Evolutionary conservation across 441 rosid species (phyloP), one percentile per base, ranked within the genome.

Genomic region (Biscutella laevigata): DNA sequence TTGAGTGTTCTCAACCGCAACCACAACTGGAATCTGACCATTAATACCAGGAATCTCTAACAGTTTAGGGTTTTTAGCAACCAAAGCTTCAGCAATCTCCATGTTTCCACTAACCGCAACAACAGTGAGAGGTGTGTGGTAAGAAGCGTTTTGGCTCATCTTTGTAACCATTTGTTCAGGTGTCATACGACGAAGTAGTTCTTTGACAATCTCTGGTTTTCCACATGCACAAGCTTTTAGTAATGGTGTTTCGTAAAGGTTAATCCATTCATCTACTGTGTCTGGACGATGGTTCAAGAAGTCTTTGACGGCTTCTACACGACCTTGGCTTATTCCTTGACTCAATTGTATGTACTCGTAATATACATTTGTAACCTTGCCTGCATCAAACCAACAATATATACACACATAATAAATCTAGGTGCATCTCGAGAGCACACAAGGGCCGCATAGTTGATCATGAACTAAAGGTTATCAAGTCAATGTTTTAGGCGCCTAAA

Each of bases 101-200:
- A 53, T 57, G 41, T 64, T 66, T 39, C 85, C 85, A 34, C 71
- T 74, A 0, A 47, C 61, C 10, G 82, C 76, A 3, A 76, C 77
- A 4, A 45, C 66, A 29, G 55, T 49, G 7, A 79, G 80, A 32
- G 82, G 72, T 2, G 82, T 79, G 38, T 66, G 70, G 60, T 66
- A 66, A 0, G 66, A 53, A 45, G 61, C 26, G 34, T 59, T 46
- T 2, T 59, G 65, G 52, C 66, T 53, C 61, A 59, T 59, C 44
- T 45, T 53, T 5, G 71, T 66, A 52, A 66, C 44, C 66, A 66
- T 66, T 11, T 66, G 71, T 19, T 59, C 66, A 30, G 71, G 71
- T 30, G 66, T 66, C 66, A 66, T 66, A 12, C 66, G 71, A 25
- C 66, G 60, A 0, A 66, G 37, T 14, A 66, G 16, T 46, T 59